Evolutionary conservation across 2,329 filamentous ascomycete species (phyloP).

Genomic region (Arachnomyces sp.): DNA sequence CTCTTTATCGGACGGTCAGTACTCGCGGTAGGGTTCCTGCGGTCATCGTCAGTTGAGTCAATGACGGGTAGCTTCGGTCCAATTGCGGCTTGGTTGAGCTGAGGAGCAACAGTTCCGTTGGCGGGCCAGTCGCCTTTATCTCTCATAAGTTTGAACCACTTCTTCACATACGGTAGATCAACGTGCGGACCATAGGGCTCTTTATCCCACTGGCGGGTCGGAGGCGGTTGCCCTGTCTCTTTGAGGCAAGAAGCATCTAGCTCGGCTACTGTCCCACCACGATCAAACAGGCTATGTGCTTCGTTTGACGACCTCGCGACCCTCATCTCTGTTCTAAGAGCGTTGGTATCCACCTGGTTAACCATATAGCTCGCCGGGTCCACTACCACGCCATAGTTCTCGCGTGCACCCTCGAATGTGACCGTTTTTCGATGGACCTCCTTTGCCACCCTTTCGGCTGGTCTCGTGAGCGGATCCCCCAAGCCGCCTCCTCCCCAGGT

Average conservation of each 20-base stretch:
- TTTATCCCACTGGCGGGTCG: constrained; percentile 37
- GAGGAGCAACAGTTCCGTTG: too few species aligned
- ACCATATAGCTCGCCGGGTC: constrained; percentile 28
- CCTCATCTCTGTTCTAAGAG: constrained; percentile 26
- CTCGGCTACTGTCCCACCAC: constrained; percentile 36
- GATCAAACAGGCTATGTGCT: constrained; percentile 29
- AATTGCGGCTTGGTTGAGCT: too few species aligned
- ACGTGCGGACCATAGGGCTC: constrained; percentile 40
- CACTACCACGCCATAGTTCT: constrained; percentile 41
- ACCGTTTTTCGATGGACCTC: constrained; percentile 41
- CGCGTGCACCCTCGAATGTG: constrained; percentile 33
- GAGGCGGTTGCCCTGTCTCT: constrained; percentile 38
- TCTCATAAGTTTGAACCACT: constrained; percentile 30
- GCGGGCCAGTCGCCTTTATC: not conserved
- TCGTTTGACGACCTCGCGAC: constrained; percentile 15
- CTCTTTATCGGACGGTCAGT: too few species aligned
- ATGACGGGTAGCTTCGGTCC: too few species aligned
- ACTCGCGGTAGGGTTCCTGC: too few species aligned
- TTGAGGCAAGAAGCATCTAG: constrained; percentile 28
- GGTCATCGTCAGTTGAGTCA: too few species aligned
- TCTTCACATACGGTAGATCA: constrained; percentile 34
- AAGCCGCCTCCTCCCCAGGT: constrained; percentile 45
- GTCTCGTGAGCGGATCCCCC: constrained; percentile 39
- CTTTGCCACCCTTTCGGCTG: constrained; percentile 36
- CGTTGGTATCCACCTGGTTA: constrained; percentile 27